A percentile compares a stretch with the other conserved stretches of the same genome.
Evolutionary conservation across 2,329 filamentous ascomycete genomes (phyloP).

Genomic region (Arthrobotrys sphaeroides): DNA sequence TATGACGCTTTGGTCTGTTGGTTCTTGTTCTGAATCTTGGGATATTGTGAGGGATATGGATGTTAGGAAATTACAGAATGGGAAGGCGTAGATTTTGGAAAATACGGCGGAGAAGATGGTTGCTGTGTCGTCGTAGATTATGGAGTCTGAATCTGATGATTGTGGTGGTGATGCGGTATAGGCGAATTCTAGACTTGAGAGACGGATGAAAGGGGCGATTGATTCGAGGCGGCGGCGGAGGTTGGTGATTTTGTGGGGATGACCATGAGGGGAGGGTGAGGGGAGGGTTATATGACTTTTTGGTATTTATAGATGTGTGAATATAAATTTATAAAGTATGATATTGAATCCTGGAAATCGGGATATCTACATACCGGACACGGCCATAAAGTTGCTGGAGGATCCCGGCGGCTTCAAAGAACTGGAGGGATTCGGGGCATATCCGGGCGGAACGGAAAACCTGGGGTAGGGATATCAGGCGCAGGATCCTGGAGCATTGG

Average conservation of each 20-base stretch:
- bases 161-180: background rate
- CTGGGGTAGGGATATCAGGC: background rate
- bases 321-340: background rate
- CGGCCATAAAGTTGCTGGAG: background rate
- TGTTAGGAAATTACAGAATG: background rate
- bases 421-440: background rate
- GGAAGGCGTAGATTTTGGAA: background rate
- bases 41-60: background rate
- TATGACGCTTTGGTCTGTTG: too few relatives aligned
- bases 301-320: background rate
- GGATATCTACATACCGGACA: background rate
- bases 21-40: background rate
- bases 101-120: background rate
- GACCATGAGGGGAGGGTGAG: too few relatives aligned
- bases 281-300: background rate
- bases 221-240: background rate
- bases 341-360: background rate
- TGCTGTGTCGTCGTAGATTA: background rate
- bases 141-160: too few relatives aligned
- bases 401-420: background rate
- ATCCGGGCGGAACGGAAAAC: background rate
- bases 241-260: background rate
- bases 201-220: background rate
- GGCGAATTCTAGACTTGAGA: background rate
- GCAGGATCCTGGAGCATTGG: background rate